Base-by-base conservation (phyloP, 257 asterid genomes). In the Solanum pennellii region DNA sequence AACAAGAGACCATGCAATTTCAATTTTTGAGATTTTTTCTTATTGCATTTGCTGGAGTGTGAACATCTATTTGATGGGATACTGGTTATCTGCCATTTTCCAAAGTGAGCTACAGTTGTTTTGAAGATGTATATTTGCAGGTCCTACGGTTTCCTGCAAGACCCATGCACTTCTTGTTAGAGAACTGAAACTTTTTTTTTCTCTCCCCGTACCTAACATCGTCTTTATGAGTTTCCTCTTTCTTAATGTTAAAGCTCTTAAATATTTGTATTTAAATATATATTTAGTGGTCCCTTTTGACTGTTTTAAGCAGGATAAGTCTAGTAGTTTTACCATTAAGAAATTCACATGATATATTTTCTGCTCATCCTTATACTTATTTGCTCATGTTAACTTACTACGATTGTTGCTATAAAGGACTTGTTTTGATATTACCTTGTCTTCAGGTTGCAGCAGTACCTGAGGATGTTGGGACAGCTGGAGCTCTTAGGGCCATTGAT, bases 391-490 rank as follows among this genome's bases (percentile, higher is more conserved):
- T 27, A 80, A 47, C 42, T 47, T 80, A 18, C 18, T 80, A 5
- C 12, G 41, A n/a, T 79, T 80, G 69, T 82, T 47, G 29, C 20
- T 82, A 49, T 49, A 82, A 82, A 80, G 44, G 45, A 37, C 69
- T 82, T 49, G 13, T 29, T 49, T 80, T 49, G 68, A 49, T 49
- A 44, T 49, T 49, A 87, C 72, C 66, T 82, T 82, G 84, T 80
- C 85, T 95, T 87, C 96, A 97, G 99, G 99, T 97, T 44, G 93
- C 93, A 77, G 94, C 99, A 88, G 99, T 97, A 85, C 93, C 99
- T 5, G 99, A 97, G 90, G 99, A 97, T 89, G 93, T 94, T 12
- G 99, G 99, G 77, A 96, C 99, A 83, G 99, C 99, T 90, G 98
- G 98, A 89, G 99, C 99, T 86, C 90, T 97, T 91, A 92, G 98